Conservation (phyloP, 495 filamentous ascomycete species). For the Cercophora newfieldiana region DNA sequence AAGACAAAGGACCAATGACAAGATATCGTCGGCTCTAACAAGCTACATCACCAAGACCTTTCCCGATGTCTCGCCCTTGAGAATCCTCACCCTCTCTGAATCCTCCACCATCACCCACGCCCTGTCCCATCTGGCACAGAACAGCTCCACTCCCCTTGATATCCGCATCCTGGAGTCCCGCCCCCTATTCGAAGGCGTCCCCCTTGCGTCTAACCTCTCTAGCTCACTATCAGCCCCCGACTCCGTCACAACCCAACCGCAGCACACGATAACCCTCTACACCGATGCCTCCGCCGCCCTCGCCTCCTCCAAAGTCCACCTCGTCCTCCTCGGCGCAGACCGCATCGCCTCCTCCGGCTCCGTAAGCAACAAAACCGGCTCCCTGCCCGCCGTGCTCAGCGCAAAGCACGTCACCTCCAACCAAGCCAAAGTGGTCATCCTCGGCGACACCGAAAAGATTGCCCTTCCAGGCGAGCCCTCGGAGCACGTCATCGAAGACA, state of each 20-base stretch:
- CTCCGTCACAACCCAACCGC: conserved; percentile 24
- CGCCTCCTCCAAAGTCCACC: conserved; percentile 47
- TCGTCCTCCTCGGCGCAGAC: conserved; percentile 65
- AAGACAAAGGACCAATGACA: conserved; percentile 36
- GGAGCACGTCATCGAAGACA: conserved; percentile 49
- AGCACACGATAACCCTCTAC: conserved; percentile 47
- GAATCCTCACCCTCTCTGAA: conserved; percentile 58
- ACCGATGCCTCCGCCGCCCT: conserved; percentile 62
- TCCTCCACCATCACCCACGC: conserved; percentile 57
- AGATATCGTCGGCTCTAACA: conserved; percentile 4
- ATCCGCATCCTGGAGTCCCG: conserved; percentile 65
- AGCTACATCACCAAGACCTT: conserved; percentile 18
- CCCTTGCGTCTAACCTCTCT: conserved; percentile 41
- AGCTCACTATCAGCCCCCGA: conserved; percentile 15
- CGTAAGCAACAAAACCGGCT: conserved; percentile 69
- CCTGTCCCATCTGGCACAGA: conserved; percentile 23
- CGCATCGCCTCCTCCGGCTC: conserved; percentile 54
- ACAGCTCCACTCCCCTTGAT: conserved; percentile 41
- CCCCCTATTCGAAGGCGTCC: conserved; percentile 64
- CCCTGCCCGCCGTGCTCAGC: conserved; percentile 54
- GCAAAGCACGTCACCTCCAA: conserved; percentile 42
- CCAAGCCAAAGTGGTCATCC: conserved; percentile 48
- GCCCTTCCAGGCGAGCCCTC: conserved; percentile 40
- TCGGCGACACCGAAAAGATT: conserved; percentile 63
- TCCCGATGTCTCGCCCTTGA: conserved; percentile 24